Conservation (phyloP, 2,329 filamentous ascomycete genomes). For the Trichophyton simii region DNA sequence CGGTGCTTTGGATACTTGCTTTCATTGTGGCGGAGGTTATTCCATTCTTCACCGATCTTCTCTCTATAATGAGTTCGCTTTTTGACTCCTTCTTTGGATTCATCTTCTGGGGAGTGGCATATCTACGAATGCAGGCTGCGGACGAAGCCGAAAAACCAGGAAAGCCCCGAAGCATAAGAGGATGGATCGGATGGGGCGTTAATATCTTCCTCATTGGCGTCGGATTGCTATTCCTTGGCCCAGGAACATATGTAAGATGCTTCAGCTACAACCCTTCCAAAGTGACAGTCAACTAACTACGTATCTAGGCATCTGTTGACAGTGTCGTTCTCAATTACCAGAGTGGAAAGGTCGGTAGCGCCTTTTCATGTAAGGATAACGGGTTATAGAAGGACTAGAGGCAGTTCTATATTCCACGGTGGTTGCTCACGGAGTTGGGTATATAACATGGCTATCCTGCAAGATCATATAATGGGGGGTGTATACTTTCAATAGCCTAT, state of each 20-base stretch:
- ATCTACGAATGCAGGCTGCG: constrained; percentile 32
- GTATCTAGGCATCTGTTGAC: constrained; percentile 29
- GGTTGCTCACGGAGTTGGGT: neutral
- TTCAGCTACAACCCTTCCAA: neutral
- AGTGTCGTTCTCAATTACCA: constrained; percentile 54
- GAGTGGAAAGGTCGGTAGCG: constrained; percentile 50
- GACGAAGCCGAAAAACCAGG: constrained; percentile 32
- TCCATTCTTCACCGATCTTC: constrained; percentile 71
- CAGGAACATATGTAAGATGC: constrained; percentile 57
- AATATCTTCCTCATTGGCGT: constrained; percentile 62
- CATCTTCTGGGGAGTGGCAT: constrained; percentile 59
- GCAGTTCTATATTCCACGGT: neutral
- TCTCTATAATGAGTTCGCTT: constrained; percentile 50
- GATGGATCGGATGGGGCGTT: constrained; percentile 37
- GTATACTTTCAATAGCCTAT: neutral
- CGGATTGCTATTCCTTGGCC: constrained; percentile 69
- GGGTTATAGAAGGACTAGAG: constrained; percentile 18
- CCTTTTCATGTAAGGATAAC: constrained; percentile 58
- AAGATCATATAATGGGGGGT: neutral
- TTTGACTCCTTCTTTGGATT: constrained; percentile 76
- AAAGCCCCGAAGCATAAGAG: constrained; percentile 29
- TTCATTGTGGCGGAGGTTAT: constrained; percentile 90
- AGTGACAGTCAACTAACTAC: neutral
- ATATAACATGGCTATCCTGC: neutral
- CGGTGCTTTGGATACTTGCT: constrained; percentile 63